Evolutionary conservation across 371 early-diverging fungal genomes (phyloP).

Genomic region (Sporodiniella umbellata): DNA sequence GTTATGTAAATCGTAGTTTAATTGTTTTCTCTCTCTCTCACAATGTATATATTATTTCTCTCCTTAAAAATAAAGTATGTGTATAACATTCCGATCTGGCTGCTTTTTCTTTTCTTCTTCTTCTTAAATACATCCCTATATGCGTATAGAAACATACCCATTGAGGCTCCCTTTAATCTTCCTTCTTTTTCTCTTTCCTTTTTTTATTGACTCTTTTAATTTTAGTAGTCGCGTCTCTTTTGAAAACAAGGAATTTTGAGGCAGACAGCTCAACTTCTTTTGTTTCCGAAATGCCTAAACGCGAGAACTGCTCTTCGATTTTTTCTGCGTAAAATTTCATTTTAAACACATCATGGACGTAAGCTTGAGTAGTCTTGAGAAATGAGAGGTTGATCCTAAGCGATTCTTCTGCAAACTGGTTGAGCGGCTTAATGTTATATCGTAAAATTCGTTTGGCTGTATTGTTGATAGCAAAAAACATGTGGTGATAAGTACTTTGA

Average conservation of each 20-base stretch:
- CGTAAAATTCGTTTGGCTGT: slow-evolving; percentile 31
- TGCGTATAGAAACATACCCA: no score
- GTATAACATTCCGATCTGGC: not conserved
- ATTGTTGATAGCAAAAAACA: slow-evolving; percentile 49
- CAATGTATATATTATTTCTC: not conserved
- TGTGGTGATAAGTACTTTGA: slow-evolving; percentile 49
- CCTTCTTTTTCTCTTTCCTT: not conserved
- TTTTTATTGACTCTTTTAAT: not conserved
- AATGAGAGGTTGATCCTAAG: slow-evolving; percentile 32
- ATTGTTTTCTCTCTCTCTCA: not conserved
- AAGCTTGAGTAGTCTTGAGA: slow-evolving; percentile 39
- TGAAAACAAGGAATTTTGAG: slow-evolving; percentile 1
- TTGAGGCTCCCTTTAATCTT: not conserved
- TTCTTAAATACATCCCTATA: no score
- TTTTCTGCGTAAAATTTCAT: slow-evolving; percentile 41
- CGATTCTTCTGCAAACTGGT: slow-evolving; percentile 25
- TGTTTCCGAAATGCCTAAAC: slow-evolving; percentile 4
- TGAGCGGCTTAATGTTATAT: slow-evolving; percentile 3
- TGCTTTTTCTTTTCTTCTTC: not conserved
- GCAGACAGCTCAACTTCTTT: not conserved
- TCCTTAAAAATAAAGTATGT: not conserved
- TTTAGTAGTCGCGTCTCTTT: not conserved
- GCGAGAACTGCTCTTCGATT: slow-evolving; percentile 33
- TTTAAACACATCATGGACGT: slow-evolving; percentile 40
- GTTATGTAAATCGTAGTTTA: slow-evolving; percentile 14